Evolutionary conservation across 148 eudicot species (phyloP), one percentile per base, ranked within the genome.

Genomic region (Rhododendron kiyosumense): DNA sequence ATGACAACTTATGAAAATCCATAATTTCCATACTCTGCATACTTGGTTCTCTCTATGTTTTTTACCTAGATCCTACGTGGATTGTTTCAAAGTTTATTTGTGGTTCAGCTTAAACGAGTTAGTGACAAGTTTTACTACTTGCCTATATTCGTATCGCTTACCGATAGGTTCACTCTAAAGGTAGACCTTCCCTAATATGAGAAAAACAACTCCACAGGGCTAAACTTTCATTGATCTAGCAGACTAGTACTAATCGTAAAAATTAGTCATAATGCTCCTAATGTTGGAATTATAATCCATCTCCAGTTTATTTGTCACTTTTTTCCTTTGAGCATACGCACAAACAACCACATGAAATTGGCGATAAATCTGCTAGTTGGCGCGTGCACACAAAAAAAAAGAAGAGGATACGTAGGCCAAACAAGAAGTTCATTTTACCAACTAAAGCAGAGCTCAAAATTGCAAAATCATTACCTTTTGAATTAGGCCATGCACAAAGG

Each of bases 401-500:
- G 1, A 32, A 22, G 6, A 59, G 18, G 20, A 30, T 71, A 71
- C 41, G 5, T 9, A 26, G 38, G 51, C 85, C 34, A 83, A 43
- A 65, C 57, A 4, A 38, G 9, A 7, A n/a, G n/a, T 65, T 67
- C 32, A 65, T 5, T 65, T 83, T 15, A 26, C 24, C 38, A 0
- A 14, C 12, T 43, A 26, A 28, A 45, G 54, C 48, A 67, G 36
- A 83, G 24, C 63, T 45, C 61, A 83, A 83, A 71, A 83, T 83
- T 83, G 46, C 79, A 83, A 69, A 46, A 69, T 48, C 57, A 48
- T 67, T 71, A 30, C 79, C 78, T 83, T 49, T 41, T 15, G 17
- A 65, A 38, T 10, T 69, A 83, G 36, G 41, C 34, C 51, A 18
- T 67, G 78, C 26, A 46, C 41, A 18, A 17, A n/a, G 54, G 26